phyloP scores from a whole-genome alignment of 352 stramenopile species.

The Sclerospora graminicola region DNA sequence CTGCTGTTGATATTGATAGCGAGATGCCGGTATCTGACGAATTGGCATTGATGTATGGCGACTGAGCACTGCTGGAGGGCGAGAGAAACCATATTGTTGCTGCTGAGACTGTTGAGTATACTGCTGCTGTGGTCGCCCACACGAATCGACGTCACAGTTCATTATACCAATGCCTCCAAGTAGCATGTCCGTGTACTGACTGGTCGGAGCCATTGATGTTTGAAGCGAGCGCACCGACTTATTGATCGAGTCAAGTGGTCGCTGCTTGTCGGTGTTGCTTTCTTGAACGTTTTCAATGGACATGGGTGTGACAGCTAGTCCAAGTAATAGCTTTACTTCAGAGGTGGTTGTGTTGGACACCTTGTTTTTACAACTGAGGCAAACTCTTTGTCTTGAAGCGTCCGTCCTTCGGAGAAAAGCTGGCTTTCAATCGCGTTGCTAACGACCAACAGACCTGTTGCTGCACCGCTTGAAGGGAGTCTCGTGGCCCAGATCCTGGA shows the following conservation, averaged over 20 bases:
- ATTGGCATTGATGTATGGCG: constrained; percentile 60
- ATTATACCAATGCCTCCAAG: constrained; percentile 61
- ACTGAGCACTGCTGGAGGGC: constrained; percentile 45
- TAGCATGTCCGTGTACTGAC: constrained; percentile 35
- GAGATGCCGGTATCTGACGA: constrained; percentile 17
- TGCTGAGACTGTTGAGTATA: constrained; percentile 13
- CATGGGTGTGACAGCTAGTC: constrained; percentile 10
- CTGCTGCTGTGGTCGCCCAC: constrained; percentile 27
- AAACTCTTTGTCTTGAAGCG: constrained; percentile 9
- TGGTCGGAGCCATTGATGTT: constrained; percentile 11
- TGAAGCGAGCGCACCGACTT: constrained; percentile 5
- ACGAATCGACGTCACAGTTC: constrained; percentile 49
- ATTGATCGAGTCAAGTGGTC: constrained; percentile 1
- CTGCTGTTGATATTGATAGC: constrained; percentile 11
- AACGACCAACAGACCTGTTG: constrained; percentile 8
- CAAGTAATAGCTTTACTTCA: not conserved
- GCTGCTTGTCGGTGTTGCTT: constrained; percentile 6
- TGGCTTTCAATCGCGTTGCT: constrained; percentile 13
- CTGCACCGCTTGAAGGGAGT: constrained; percentile 21
- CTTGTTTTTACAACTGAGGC: constrained; percentile 25
- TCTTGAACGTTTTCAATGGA: constrained; percentile 35
- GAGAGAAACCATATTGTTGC: constrained; percentile 27
- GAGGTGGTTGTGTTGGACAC: constrained; percentile 3
- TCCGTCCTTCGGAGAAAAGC: constrained; percentile 1
- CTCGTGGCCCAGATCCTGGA: constrained; percentile 15